These are phyloP conservation scores for Hymenoscyphus albidus DNA, from an alignment of 2,329 filamentous ascomycete genomes.

Conservation along the genomic window DNA sequence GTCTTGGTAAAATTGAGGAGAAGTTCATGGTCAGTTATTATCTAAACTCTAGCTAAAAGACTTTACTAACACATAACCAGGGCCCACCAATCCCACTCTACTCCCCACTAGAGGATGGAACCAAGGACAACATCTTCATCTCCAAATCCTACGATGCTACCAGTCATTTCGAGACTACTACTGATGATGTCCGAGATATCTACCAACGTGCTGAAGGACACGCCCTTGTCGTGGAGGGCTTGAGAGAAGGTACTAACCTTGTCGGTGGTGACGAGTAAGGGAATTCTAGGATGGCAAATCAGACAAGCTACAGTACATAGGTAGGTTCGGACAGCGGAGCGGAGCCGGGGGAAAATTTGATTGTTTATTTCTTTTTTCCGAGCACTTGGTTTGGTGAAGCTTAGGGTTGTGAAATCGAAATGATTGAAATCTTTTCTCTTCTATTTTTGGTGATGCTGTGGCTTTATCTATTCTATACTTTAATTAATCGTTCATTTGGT, in stretches of 20 bases:
- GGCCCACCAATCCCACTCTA: slow-evolving; percentile 88
- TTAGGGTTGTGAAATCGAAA: background rate
- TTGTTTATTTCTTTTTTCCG: background rate
- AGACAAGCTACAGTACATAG: slow-evolving; percentile 9
- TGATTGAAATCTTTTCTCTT: background rate
- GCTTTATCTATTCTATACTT: too few species aligned
- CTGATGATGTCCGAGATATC: slow-evolving; percentile 91
- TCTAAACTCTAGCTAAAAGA: background rate
- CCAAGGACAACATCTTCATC: slow-evolving; percentile 89
- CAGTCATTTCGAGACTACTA: slow-evolving; percentile 90
- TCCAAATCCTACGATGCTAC: slow-evolving; percentile 98
- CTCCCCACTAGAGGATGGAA: slow-evolving; percentile 79
- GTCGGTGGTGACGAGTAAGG: slow-evolving; percentile 64
- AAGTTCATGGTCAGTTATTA: slow-evolving; percentile 75
- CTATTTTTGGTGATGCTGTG: background rate
- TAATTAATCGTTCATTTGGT: too few species aligned
- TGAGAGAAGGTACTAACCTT: slow-evolving; percentile 62
- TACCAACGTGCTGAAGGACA: slow-evolving; percentile 74
- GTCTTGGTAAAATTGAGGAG: slow-evolving; percentile 91
- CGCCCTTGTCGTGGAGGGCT: slow-evolving; percentile 61
- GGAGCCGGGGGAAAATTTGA: background rate
- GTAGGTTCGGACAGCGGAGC: background rate
- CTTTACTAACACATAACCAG: slow-evolving; percentile 37
- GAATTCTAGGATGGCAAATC: background rate
- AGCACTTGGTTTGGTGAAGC: background rate